Conservation (phyloP, 139 green algal genomes). For the Pleodorina starrii region DNA sequence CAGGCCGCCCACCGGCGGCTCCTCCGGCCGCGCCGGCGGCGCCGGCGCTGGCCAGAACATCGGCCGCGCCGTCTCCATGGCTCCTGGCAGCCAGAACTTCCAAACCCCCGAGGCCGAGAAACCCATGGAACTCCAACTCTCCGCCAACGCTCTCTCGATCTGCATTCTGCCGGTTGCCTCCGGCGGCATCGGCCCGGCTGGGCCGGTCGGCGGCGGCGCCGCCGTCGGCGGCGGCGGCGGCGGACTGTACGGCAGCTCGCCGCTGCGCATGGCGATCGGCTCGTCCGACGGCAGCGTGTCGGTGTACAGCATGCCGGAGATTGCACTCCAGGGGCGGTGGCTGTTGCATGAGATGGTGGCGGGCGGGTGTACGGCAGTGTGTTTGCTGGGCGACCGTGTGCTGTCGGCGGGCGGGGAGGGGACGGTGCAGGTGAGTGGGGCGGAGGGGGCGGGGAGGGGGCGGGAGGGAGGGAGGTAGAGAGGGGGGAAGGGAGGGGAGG, state of each 20-base stretch:
- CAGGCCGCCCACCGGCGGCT: neutral
- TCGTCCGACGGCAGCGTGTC: constrained; percentile 34
- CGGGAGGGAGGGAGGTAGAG: too few species aligned
- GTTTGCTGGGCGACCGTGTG: constrained; percentile 26
- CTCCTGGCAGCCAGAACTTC: constrained; percentile 17
- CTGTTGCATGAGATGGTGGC: constrained; percentile 33
- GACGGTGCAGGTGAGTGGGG: neutral
- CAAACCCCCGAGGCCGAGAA: constrained; percentile 37
- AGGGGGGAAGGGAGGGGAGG: neutral
- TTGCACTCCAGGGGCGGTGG: constrained; percentile 39
- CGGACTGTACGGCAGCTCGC: neutral
- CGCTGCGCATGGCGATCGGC: constrained; percentile 21
- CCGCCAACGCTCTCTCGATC: neutral
- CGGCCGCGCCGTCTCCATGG: constrained; percentile 15
- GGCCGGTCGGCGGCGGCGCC: neutral
- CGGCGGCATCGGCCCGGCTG: neutral
- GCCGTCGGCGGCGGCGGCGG: neutral
- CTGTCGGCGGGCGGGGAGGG: constrained; percentile 27
- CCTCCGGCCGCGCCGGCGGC: neutral
- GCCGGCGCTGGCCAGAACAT: neutral
- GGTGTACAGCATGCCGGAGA: constrained; percentile 47
- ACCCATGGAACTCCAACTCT: constrained; percentile 38
- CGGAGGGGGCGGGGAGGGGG: too few species aligned
- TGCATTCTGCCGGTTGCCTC: neutral
- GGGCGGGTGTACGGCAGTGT: constrained; percentile 6